Percentiles rank a stretch among this genome's conserved stretches.
Conservation (phyloP, 2,329 filamentous ascomycete genomes). For the Drechmeria coniospora region DNA sequence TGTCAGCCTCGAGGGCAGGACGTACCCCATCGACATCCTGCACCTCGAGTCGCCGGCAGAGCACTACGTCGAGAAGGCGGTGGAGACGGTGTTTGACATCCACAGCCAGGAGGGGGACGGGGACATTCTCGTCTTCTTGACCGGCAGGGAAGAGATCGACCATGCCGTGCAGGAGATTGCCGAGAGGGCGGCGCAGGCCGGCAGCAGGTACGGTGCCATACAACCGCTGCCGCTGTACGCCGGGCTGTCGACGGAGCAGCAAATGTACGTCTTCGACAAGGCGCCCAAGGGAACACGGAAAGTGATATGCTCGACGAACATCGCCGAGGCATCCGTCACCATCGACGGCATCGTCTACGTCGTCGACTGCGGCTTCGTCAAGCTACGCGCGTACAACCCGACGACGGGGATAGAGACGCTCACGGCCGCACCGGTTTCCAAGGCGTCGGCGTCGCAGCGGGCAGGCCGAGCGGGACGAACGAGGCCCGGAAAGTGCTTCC, state of each 20-base stretch:
- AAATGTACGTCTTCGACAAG: slow-evolving; percentile 88
- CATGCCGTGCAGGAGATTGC: slow-evolving; percentile 62
- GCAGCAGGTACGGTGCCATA: slow-evolving; percentile 12
- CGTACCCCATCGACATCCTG: slow-evolving; percentile 75
- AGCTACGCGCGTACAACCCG: slow-evolving; percentile 74
- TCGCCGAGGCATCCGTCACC: slow-evolving; percentile 89
- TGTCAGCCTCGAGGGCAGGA: slow-evolving; percentile 73
- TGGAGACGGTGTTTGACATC: slow-evolving; percentile 76
- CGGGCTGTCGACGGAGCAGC: slow-evolving; percentile 75
- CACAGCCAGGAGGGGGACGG: slow-evolving; percentile 67
- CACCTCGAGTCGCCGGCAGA: slow-evolving; percentile 67
- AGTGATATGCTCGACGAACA: slow-evolving; percentile 87
- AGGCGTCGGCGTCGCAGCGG: slow-evolving; percentile 83
- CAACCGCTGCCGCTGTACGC: slow-evolving; percentile 64
- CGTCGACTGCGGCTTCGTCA: slow-evolving; percentile 81
- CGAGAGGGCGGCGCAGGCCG: slow-evolving; percentile 51
- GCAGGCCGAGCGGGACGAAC: slow-evolving; percentile 83
- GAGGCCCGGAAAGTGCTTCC: slow-evolving; percentile 82
- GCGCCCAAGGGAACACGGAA: slow-evolving; percentile 71
- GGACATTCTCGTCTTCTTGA: slow-evolving; percentile 83
- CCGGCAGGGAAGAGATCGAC: slow-evolving; percentile 87
- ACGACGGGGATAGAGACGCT: slow-evolving; percentile 75
- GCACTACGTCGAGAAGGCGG: slow-evolving; percentile 71
- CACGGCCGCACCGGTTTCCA: slow-evolving; percentile 67
- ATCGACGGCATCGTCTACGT: slow-evolving; percentile 88